Evolutionary conservation across 2,329 filamentous ascomycete genomes (phyloP), one percentile per base, ranked within the genome.

Genomic region (Purpureocillium takamizusanense): DNA sequence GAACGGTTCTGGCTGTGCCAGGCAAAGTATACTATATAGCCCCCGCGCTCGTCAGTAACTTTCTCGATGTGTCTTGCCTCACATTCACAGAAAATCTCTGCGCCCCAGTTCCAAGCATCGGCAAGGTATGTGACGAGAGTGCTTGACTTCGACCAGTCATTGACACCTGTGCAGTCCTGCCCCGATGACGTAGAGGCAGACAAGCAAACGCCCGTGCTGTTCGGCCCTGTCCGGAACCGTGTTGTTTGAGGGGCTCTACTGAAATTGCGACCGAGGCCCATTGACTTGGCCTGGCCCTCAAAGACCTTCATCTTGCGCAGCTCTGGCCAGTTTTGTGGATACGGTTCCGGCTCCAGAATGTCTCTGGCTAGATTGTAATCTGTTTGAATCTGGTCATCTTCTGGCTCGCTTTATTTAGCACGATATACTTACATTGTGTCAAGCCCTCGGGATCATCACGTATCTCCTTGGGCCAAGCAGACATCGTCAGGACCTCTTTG

Each of bases 61-160:
- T 76, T 71, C 39, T 74, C 68, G 36, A 84, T 63, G 49, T 81
- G 74, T 33, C 74, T 66, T 2, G 83, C 80, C 53, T 84, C 78
- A 43, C 77, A 78, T 47, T 78, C 71, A 55, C 80, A 84, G 45
- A 84, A 84, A 56, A 84, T 74, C 50, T 84, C 78, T 11, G 80
- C 76, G 8, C 79, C 81, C 76, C 78, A 81, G 49, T 82, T 81
- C 79, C 78, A 83, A 2, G 81, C 78, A 53, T 84, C 80, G 7
- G 75, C 69, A 7, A 84, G 60, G 48, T 84, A 84, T 1, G 79
- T 84, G 29, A 81, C 76, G 2, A 78, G 62, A 0, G 75, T 81
- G 10, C 73, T 79, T 14, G 70, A 81, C 56, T 83, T 83, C 23
- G 76, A 81, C 2, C 77, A 77, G 52, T 84, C 80, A 46, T 84